Evolutionary conservation across 169 alveolate genomes (phyloP), one percentile per base, ranked within the genome.

Genomic region (Cryptosporidium xiaoi): DNA sequence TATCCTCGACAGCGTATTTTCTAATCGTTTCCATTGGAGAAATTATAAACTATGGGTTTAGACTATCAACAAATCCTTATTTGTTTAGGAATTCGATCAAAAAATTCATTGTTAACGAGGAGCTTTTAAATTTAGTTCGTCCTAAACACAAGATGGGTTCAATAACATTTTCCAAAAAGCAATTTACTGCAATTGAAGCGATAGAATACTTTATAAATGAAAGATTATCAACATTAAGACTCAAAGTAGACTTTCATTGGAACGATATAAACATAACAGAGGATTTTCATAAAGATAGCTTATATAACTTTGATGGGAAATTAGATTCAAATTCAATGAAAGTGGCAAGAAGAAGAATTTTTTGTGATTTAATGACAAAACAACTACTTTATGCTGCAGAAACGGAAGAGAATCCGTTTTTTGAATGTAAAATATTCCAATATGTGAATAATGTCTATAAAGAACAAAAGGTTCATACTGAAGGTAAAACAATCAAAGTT

Each of bases 101-200:
- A 31, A 53, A 55, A 16, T 18, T 69, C 1, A 24, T 13, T 33
- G 5, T 69, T 5, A 69, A 69, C 29, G 82, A 66, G 40, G 82
- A 27, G 10, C 20, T 20, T 46, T 40, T 40, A 40, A 8, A 40
- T 3, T 3, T 3, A 18, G 13, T 18, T 65, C 15, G 16, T 3
- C 50, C 58, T 53, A 36, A 65, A 31, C 18, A 4, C 24, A 27
- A 40, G 20, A 18, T 2, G 10, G 64, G 29, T 53, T 53, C 64
- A 7, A n/a, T 53, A 5, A 53, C 7, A 13, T n/a, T 34, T 69
- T 27, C 60, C 16, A 33, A 33, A 51, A 24, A 12, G 18, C 13
- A 77, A 7, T 77, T 27, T 44, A 60, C 66, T 44, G 46, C 64
- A 40, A 8, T 77, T 58, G 77, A 77, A 60, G 87, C 65, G 27